Conservation (phyloP, 148 eudicot genomes). For the Silene conica region DNA sequence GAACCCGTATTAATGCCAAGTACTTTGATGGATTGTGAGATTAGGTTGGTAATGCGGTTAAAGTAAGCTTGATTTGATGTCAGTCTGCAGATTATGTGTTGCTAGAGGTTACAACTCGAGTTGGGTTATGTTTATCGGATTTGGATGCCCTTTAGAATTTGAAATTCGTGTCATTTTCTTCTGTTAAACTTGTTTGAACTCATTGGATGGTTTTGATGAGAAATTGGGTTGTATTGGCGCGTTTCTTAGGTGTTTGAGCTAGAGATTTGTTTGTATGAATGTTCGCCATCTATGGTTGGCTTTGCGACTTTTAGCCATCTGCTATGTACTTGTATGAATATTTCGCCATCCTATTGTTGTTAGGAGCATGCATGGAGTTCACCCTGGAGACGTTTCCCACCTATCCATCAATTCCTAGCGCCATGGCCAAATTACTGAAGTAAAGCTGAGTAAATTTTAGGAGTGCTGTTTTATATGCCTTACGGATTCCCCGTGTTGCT, state of each 20-base stretch:
- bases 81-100: no score
- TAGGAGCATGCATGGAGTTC: neutral
- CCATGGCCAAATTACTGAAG: neutral
- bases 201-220: neutral
- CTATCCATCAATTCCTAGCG: neutral
- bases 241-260: neutral
- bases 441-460: neutral
- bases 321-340: neutral
- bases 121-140: no score
- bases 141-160: no score
- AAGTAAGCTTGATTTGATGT: constrained; percentile 12
- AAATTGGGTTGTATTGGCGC: neutral
- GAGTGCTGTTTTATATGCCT: neutral
- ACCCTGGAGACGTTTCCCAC: neutral
- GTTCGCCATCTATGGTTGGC: no score
- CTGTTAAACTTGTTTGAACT: neutral
- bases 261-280: neutral
- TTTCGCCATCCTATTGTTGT: neutral
- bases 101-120: no score
- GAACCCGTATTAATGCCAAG: neutral
- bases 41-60: neutral
- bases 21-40: no score
- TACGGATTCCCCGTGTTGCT: neutral
- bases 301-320: no score
- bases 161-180: no score